Base-by-base conservation (phyloP, 2,329 filamentous ascomycete genomes). In the Ophiostoma novo-ulmi region DNA sequence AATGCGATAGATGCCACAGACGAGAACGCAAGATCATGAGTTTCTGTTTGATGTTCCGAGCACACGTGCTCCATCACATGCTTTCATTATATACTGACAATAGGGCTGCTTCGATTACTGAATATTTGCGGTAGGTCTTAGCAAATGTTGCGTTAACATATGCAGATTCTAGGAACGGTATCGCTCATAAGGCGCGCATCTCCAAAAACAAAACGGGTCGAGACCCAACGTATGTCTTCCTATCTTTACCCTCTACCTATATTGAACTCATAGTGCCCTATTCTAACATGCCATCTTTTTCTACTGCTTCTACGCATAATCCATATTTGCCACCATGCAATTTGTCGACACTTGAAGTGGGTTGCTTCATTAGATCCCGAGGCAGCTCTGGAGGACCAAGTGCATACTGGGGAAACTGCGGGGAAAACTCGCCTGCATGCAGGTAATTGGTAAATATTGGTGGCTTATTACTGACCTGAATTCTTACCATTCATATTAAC, bases 361-460 rank as follows among this genome's bases (percentile, higher is more conserved):
- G 26, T 58, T 58, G 52, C 52, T 58, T 14, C 44, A 48, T 26
- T 58, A 58, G 52, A 58, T 58, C 52, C 52, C n/a, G 52, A 58
- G 52, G 22, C 22, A n/a, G n/a, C n/a, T 11, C 52, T 58, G 52
- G 52, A 26, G 52, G 52, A 58, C 17, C 22, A 22, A 58, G 22
- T 22, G 26, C 58, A 63, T 63, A n/a, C 26, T 35, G 58, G 58
- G 58, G 58, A 63, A 63, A 63, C 26, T 63, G 58, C 58, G 58
- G 58, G 58, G 58, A 63, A 63, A 1, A 22, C 10, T 58, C 11
- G 52, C 10, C 31, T 26, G 22, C 22, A 26, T 58, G 22, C 52
- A 26, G 41, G 44, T 48, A 48, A 48, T n/a, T 7, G 44, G 17
- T 20, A 48, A 6, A 7, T 48, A 26, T 58, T 26, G 22, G 52